Conservation (phyloP, 1,284 basidiomycete species). For the Fomitopsis palustris region DNA sequence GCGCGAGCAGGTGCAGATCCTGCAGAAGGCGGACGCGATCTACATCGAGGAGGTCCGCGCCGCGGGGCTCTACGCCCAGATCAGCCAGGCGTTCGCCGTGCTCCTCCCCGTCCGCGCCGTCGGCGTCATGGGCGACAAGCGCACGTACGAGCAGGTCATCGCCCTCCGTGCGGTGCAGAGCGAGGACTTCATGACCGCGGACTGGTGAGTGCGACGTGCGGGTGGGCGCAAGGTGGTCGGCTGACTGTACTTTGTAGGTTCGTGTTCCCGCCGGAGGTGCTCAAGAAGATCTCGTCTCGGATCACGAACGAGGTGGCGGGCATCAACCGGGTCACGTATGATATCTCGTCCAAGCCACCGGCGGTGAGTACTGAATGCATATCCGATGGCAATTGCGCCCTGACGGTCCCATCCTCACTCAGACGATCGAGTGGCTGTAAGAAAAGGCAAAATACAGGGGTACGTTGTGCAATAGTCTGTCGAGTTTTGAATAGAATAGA, state of each 20-base stretch:
- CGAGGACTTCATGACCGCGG: constrained; percentile 97
- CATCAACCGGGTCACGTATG: constrained; percentile 92
- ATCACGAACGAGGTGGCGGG: constrained; percentile 98
- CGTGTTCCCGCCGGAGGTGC: constrained; percentile 90
- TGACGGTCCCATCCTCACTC: too few relatives aligned
- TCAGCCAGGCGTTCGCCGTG: constrained; percentile 97
- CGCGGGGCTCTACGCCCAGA: constrained; percentile 90
- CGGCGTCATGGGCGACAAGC: constrained; percentile 95
- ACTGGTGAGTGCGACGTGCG: constrained; percentile 59
- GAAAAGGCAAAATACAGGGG: neutral
- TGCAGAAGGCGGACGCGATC: constrained; percentile 95
- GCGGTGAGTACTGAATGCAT: constrained; percentile 62
- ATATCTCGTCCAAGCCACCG: constrained; percentile 97
- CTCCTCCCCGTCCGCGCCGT: constrained; percentile 96
- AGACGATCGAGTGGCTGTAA: constrained; percentile 30
- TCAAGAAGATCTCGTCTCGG: constrained; percentile 90
- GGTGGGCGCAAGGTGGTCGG: neutral
- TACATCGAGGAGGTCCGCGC: constrained; percentile 98
- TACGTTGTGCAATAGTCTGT: neutral
- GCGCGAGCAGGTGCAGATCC: constrained; percentile 87
- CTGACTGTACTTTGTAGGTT: constrained; percentile 51
- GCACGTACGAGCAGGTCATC: constrained; percentile 97
- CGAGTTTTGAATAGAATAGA: neutral
- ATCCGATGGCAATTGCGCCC: too few relatives aligned
- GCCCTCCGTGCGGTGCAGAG: constrained; percentile 89